Base-by-base conservation (phyloP, 768 basidiomycete genomes). In the Collybia sordida region DNA sequence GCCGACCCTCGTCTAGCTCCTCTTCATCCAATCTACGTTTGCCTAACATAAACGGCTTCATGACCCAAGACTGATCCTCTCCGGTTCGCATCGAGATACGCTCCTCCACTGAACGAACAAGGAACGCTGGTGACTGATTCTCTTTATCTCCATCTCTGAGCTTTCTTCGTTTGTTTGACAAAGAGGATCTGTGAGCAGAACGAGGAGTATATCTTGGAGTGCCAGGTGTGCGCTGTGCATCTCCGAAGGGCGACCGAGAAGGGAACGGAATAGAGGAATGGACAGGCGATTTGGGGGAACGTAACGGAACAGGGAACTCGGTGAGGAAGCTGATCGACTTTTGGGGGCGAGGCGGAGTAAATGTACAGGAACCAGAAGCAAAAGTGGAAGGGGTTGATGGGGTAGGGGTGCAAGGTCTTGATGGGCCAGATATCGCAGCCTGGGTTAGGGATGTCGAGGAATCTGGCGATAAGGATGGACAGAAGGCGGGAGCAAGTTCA, bases 131-230 rank as follows among this genome's bases (percentile, higher is more conserved):
- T 0, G 77, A 77, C 25, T 64, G 50, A 58, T 89, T 89, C 61
- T 90, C 87, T 66, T 89, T 88, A 62, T 85, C 66, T 0, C 59
- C 61, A 6, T 58, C 56, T 14, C 60, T 64, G 23, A 64, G 45
- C 53, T 68, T 64, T 45, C 72, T 68, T 51, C 74, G 73, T 54
- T 71, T 73, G 18, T 68, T 63, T 18, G 73, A 71, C 24, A 64
- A 55, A 17, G 39, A 42, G 14, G 31, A 31, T 11, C 31, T 7
- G 31, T 42, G 46, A 19, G 44, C 40, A 9, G 40, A 40, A 19
- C 40, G 36, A 23, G 58, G 50, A 11, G 64, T 62, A 14, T 66
- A 63, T 49, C 59, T 64, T 1, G 75, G 72, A 1, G 72, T 71
- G 9, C 64, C 52, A 4, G 45, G 36, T 12, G 35, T 36, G 18